Percentiles rank a stretch among this genome's conserved stretches.
phyloP scores from a whole-genome alignment of 2,329 filamentous ascomycete genomes.

The Diaporthe ampelina region DNA sequence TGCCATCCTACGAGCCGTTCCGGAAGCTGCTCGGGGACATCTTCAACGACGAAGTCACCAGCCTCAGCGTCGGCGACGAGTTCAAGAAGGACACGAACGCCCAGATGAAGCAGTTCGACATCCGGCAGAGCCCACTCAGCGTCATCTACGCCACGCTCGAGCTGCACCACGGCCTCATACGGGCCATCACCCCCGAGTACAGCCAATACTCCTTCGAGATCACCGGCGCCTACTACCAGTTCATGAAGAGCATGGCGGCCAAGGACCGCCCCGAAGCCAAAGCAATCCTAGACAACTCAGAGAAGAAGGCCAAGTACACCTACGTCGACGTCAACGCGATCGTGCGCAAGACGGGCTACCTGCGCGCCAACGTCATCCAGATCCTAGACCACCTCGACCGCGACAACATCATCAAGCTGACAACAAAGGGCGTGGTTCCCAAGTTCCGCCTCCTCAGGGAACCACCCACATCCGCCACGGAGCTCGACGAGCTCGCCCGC shows the following conservation, averaged over 20 bases:
- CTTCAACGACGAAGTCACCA: slow-evolving; percentile 55
- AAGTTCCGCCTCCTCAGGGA: slow-evolving; percentile 64
- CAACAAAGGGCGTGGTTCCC: slow-evolving; percentile 64
- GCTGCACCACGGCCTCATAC: slow-evolving; percentile 68
- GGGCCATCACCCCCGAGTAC: slow-evolving; percentile 71
- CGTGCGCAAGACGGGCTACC: slow-evolving; percentile 49
- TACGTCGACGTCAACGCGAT: slow-evolving; percentile 63
- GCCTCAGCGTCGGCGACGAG: slow-evolving; percentile 54
- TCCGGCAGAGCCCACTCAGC: slow-evolving; percentile 62
- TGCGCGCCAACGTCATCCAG: slow-evolving; percentile 63
- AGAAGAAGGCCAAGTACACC: slow-evolving; percentile 57
- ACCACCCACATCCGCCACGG: slow-evolving; percentile 64
- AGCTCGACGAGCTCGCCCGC: slow-evolving; percentile 60
- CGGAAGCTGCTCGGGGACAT: slow-evolving; percentile 63
- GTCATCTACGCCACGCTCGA: slow-evolving; percentile 74
- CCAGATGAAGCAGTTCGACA: slow-evolving; percentile 66
- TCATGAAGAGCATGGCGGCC: slow-evolving; percentile 47
- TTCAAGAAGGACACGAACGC: slow-evolving; percentile 61
- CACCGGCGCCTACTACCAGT: slow-evolving; percentile 48
- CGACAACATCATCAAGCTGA: slow-evolving; percentile 62
- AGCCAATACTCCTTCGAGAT: slow-evolving; percentile 66
- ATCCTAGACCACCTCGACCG: slow-evolving; percentile 70
- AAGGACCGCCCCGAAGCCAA: slow-evolving; percentile 57
- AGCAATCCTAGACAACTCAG: slow-evolving; percentile 58
- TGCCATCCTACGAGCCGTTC: slow-evolving; percentile 67